Conservation (phyloP, 1,284 basidiomycete genomes). For the Leccinum colubrinum region DNA sequence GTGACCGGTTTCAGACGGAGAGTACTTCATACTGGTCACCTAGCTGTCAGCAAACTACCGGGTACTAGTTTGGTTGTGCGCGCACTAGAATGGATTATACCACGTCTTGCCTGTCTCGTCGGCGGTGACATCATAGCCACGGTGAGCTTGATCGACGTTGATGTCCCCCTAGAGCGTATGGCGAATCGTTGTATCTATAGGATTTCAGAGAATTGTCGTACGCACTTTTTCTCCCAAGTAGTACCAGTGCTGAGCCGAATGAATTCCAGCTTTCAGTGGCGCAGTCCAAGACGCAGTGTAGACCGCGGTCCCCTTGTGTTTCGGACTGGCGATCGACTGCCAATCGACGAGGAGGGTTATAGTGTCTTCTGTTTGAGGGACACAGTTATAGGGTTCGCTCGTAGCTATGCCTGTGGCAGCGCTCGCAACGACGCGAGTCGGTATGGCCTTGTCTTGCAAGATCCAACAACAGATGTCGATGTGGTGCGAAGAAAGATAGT, state of each 20-base stretch:
- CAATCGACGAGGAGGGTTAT: conserved; percentile 94
- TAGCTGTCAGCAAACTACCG: conserved; percentile 11
- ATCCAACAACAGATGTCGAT: conserved; percentile 93
- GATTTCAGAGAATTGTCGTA: not conserved
- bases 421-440: conserved; percentile 84
- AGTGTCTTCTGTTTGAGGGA: conserved; percentile 86
- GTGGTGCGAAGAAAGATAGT: conserved; percentile 94
- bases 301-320: conserved; percentile 76
- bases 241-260: conserved; percentile 91
- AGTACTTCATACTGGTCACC: conserved; percentile 80
- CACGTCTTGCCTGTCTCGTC: conserved; percentile 82
- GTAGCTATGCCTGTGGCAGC: conserved; percentile 89
- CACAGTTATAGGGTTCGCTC: conserved; percentile 81
- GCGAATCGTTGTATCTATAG: not conserved
- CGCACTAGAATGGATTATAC: conserved; percentile 91
- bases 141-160: conserved; percentile 88
- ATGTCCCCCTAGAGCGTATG: conserved; percentile 70
- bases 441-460: conserved; percentile 75
- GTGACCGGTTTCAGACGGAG: conserved; percentile 86
- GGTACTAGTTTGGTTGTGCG: conserved; percentile 12
- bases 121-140: conserved; percentile 85
- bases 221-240: conserved; percentile 88
- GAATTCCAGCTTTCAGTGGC: conserved; percentile 73
- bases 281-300: conserved; percentile 93
- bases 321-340: conserved; percentile 71